Evolutionary conservation across 169 alveolate species (phyloP), one percentile per base, ranked within the genome.

Genomic region (Plasmodium chabaudi): DNA sequence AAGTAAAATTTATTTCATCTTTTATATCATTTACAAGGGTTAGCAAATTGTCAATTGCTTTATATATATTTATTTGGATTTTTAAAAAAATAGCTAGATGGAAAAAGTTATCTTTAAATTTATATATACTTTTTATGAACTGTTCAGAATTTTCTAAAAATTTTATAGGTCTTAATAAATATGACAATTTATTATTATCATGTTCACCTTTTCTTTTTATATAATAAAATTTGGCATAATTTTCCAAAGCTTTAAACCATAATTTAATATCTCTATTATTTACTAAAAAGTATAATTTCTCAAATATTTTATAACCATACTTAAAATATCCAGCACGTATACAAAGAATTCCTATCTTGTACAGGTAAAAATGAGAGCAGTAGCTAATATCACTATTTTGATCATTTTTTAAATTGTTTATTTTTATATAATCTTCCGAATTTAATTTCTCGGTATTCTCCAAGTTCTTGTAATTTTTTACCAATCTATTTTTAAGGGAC

Each of bases 1-100:
- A 34, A 55, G 90, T 82, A 70, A 67, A 82, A 67, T 82, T 82
- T 82, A 82, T 82, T 82, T 67, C 90, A 65, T 82, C 64, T 60
- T 61, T 68, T 51, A 82, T 82, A 49, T 82, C 90, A 82, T 13
- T 67, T 46, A 82, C 49, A 17, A 82, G 82, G 42, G 51, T 67
- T 51, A 67, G 15, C 15, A 82, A 27, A 82, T 82, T 60, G 23
- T 82, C 90, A 4, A 82, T 57, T 19, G 82, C 72, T 82, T 60
- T 44, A 61, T 82, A 82, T 23, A 82, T 53, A 27, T 56, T 67
- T 17, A 51, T 15, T 82, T 82, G 57, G 53, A 82, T 47, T 59
- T 82, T 57, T 70, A 82, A 56, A 82, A 67, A 82, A 46, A 82
- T 19, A 15, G 67, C 15, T 56, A 55, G 42, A 82, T 15, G 79